Base-by-base conservation (phyloP, 139 green algal species). In the Nannochloris sp. region DNA sequence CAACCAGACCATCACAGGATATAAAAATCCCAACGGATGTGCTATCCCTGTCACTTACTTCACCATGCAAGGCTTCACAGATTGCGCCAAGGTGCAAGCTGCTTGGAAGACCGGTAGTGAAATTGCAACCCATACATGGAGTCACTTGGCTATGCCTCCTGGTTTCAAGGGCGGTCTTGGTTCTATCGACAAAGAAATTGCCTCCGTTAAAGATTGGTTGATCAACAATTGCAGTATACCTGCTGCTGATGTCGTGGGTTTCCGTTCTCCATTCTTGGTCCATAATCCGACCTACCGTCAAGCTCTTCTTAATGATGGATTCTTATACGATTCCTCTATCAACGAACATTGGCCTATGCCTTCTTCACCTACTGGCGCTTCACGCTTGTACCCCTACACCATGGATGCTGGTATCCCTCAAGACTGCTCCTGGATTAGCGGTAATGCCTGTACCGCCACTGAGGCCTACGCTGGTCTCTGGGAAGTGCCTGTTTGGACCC, bases 361-460 rank as follows among this genome's bases (percentile, higher is more conserved):
- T 53, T 34, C 13, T 29, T 74, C 31, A 36, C 44, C 32, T 19
- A 23, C 53, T 58, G 54, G 56, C 4, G 60, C 13, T 24, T 42
- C 46, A 8, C 23, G 48, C 15, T 33, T 77, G 46, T 77, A 61
- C 61, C 70, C 70, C 0, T 77, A 73, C 31, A 68, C 63, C 3
- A 38, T 73, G 19, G 70, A 77, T 53, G 44, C 32, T 33, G 70
- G 70, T 14, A 64, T 77, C 14, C 46, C 70, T 31, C 70, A 77
- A 38, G 48, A 73, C 57, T 73, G 67, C 31, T 37, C 30, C 2
- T 73, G 67, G 67, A 25, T 33, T 27, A 35, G 23, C 8, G 56
- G 61, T 19, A 44, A 31, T 31, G 31, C 46, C 5, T 64, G 56
- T 24, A 64, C n/a, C 6, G 36, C 30, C 30, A 25, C 30, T 3